phyloP scores from a whole-genome alignment of 1,284 basidiomycete species.

The Xerocomus tenax region DNA sequence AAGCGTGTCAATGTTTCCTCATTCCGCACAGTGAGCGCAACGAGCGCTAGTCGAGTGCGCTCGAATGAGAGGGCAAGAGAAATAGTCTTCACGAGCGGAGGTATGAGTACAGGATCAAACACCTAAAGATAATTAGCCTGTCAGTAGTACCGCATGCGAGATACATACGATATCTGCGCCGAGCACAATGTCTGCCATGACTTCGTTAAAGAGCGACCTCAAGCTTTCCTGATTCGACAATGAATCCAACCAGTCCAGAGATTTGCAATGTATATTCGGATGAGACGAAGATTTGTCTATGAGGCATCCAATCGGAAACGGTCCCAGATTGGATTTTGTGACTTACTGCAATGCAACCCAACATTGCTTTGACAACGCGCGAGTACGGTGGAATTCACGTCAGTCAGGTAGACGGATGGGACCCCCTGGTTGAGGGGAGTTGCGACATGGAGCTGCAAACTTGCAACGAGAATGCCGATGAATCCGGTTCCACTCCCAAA shows the following conservation, averaged over 20 bases:
- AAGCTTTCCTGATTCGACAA: conserved; percentile 28
- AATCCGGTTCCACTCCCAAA: conserved; percentile 69
- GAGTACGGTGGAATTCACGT: conserved; percentile 60
- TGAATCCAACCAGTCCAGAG: conserved; percentile 60
- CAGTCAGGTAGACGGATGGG: conserved; percentile 49
- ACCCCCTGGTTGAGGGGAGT: conserved; percentile 5
- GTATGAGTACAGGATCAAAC: conserved; percentile 58
- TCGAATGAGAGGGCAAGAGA: conserved; percentile 36
- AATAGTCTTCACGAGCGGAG: conserved; percentile 48
- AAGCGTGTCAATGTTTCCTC: conserved; percentile 38
- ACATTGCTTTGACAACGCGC: conserved; percentile 51
- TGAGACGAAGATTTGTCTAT: conserved; percentile 48
- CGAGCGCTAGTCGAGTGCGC: conserved; percentile 34
- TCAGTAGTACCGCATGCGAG: background rate
- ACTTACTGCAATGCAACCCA: conserved; percentile 55
- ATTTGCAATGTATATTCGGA: conserved; percentile 36
- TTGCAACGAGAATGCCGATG: conserved; percentile 53
- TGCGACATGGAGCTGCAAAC: conserved; percentile 37
- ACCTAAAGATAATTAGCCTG: conserved; percentile 37
- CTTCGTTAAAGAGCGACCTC: conserved; percentile 30
- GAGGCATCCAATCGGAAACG: background rate
- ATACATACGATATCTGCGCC: conserved; percentile 60
- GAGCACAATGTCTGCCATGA: conserved; percentile 49
- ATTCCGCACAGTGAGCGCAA: conserved; percentile 53
- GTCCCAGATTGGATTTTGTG: background rate